Percentiles rank a stretch among this genome's conserved stretches.
Evolutionary conservation across 495 filamentous ascomycete genomes (phyloP).

Genomic region (Neurospora sp.): DNA sequence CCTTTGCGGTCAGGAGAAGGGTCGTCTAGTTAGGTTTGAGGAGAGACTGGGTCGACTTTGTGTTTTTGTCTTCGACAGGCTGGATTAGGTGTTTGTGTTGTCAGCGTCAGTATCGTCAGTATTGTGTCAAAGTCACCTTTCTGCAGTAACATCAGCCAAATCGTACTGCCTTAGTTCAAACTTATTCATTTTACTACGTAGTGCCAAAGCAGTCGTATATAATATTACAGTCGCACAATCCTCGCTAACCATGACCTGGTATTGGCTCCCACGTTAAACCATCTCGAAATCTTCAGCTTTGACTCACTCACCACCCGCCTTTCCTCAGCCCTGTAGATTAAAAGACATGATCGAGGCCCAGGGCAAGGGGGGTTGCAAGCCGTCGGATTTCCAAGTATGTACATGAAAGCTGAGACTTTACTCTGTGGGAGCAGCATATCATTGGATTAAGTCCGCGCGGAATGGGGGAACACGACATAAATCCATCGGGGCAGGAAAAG

Average conservation of each 20-base stretch:
- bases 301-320: neutral
- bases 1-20: neutral
- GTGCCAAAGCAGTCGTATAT: neutral
- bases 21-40: neutral
- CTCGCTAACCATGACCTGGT: neutral
- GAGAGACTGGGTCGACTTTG: neutral
- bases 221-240: neutral
- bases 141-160: neutral
- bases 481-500: neutral
- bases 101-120: neutral
- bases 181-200: neutral
- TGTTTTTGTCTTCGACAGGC: neutral
- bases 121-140: neutral
- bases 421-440: neutral
- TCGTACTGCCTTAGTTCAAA: neutral
- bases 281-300: neutral
- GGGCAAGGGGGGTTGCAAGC: neutral
- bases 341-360: neutral
- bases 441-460: neutral
- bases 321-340: neutral
- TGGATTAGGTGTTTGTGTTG: neutral
- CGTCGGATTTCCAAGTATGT: neutral
- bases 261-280: neutral
- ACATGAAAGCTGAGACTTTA: neutral
- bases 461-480: neutral